phyloP scores from a whole-genome alignment of 441 rosid species.

The Codiaeum variegatum region DNA sequence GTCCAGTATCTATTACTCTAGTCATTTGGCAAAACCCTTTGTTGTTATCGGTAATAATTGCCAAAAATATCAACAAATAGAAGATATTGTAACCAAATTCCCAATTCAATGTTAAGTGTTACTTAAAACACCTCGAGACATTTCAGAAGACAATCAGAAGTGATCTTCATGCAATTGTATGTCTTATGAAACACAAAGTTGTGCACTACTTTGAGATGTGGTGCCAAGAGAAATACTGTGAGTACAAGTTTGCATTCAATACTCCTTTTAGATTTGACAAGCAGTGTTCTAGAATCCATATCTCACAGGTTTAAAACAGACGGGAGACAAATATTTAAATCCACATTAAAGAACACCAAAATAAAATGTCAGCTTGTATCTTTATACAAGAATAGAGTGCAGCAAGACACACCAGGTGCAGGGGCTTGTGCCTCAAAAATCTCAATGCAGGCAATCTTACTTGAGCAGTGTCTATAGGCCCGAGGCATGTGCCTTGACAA shows the following conservation, averaged over 20 bases:
- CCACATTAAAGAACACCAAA: not conserved
- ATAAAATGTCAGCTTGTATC: not conserved
- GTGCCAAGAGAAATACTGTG: not conserved
- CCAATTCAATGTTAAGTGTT: not conserved
- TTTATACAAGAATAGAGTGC: too few relatives aligned
- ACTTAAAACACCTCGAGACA: too few relatives aligned
- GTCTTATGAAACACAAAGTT: not conserved
- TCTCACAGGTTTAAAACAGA: not conserved
- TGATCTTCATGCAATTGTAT: too few relatives aligned
- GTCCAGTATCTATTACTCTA: not conserved
- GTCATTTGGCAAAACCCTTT: not conserved
- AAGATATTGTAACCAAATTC: not conserved
- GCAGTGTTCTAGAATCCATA: not conserved
- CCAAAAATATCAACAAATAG: not conserved
- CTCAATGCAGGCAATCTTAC: too few relatives aligned
- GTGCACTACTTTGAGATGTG: not conserved
- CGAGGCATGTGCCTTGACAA: too few relatives aligned
- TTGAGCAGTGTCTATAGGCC: too few relatives aligned
- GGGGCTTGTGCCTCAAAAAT: too few relatives aligned
- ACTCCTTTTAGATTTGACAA: not conserved
- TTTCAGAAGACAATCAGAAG: not conserved
- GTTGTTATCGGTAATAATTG: not conserved
- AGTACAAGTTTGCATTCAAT: not conserved
- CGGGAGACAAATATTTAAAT: not conserved
- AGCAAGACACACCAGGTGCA: too few relatives aligned